A percentile compares a stretch with the other conserved stretches of the same genome.
Conservation (phyloP, 208 protist genomes). For the Trypanosoma platydactyli region DNA sequence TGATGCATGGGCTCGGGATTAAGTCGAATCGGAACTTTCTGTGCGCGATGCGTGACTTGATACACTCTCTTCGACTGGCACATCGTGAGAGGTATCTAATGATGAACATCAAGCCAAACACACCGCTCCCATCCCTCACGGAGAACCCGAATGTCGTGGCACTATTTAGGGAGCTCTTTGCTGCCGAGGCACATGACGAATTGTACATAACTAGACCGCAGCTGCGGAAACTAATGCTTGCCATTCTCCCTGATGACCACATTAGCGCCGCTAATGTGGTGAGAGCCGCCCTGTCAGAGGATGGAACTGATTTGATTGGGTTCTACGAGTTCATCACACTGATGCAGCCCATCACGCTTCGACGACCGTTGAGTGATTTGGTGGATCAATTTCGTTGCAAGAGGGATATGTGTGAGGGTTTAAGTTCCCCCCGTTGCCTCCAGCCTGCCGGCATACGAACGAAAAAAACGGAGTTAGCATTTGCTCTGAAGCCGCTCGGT, state of each 20-base stretch:
- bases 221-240: constrained; percentile 4
- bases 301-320: constrained; percentile 21
- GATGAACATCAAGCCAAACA: constrained; percentile 14
- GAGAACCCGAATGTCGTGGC: constrained; percentile 11
- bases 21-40: not conserved
- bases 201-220: constrained; percentile 8
- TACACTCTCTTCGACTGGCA: constrained; percentile 5
- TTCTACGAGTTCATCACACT: constrained; percentile 26
- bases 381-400: constrained; percentile 1
- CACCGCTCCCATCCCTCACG: not conserved
- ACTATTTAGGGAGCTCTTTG: constrained; percentile 18
- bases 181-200: not conserved
- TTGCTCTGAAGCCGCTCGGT: not conserved
- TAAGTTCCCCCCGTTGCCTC: not conserved
- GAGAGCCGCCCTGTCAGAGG: constrained; percentile 17
- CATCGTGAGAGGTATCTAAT: constrained; percentile 23
- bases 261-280: constrained; percentile 1
- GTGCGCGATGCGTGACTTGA: constrained; percentile 11
- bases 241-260: constrained; percentile 5
- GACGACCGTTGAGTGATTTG: constrained; percentile 14
- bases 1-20: not conserved
- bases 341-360: constrained; percentile 16
- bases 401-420: not conserved
- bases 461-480: not conserved
- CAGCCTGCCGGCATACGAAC: not conserved